phyloP scores from a whole-genome alignment of 495 filamentous ascomycete genomes.

The Paragyromitra xinjiangensis region DNA sequence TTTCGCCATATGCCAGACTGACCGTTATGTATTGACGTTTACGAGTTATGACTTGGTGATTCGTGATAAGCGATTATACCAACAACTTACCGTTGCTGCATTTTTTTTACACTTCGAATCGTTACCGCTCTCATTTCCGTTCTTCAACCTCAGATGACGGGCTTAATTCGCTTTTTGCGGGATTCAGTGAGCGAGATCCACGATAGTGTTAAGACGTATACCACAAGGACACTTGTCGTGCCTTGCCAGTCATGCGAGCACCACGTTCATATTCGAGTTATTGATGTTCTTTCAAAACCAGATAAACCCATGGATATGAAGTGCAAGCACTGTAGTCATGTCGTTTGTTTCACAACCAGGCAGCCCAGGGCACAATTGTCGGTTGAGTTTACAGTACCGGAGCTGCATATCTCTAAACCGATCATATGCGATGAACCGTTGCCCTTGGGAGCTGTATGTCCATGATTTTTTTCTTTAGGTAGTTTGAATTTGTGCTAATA shows the following conservation, averaged over 20 bases:
- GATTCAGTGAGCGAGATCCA: constrained; percentile 34
- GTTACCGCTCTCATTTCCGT: neutral
- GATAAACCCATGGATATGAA: constrained; percentile 27
- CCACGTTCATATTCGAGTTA: constrained; percentile 31
- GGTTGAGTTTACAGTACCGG: neutral
- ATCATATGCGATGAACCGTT: constrained; percentile 1
- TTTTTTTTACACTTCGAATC: neutral
- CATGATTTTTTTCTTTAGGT: neutral
- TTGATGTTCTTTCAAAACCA: constrained; percentile 24
- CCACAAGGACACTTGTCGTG: constrained; percentile 23
- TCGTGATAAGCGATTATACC: neutral
- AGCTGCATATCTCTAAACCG: neutral
- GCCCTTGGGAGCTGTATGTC: constrained; percentile 23
- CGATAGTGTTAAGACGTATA: constrained; percentile 36
- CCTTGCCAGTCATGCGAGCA: constrained; percentile 37
- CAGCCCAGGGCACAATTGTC: neutral
- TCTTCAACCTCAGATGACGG: constrained; percentile 19
- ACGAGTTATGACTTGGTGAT: neutral
- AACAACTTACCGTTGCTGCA: neutral
- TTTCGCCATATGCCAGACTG: neutral
- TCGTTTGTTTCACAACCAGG: constrained; percentile 39
- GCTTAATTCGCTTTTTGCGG: constrained; percentile 34
- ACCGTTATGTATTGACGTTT: neutral
- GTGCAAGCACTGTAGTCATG: constrained; percentile 22
- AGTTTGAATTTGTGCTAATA: neutral